Base-by-base conservation (phyloP, 345 rosid species). In the Noccaea bulbosa region DNA sequence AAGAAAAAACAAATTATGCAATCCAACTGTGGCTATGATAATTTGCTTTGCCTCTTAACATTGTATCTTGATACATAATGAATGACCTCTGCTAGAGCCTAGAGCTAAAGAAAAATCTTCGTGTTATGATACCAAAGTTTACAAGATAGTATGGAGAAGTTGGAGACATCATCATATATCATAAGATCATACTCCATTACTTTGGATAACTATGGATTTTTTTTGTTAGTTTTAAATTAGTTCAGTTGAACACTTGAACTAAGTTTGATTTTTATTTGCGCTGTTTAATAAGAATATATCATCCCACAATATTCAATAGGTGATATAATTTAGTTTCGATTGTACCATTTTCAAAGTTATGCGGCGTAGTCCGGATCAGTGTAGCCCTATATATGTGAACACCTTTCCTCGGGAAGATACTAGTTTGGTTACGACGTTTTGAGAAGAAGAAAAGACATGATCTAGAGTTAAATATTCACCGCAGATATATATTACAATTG, bases 351-450 rank as follows among this genome's bases (percentile, higher is more conserved):
- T 45, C 44, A 46, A 14, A 2, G 38, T 15, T 37, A 37, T 27
- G 24, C 2, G 20, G 57, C 24, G 47, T 4, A 16, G 65, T 39
- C 17, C 12, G 10, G 10, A 50, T 33, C 27, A 35, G 27, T 51
- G 52, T 6, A 40, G 16, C 34, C 52, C 12, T 24, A 7, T 11
- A 59, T 24, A 7, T 11, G 49, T 15, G 71, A 52, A 30, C 62
- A 40, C 32, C 0, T 65, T 51, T 14, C 52, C 14, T 43, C 54
- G 8, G 6, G 43, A 59, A 57, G 65, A 69, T 39, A 69, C 57
- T 56, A 68, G 65, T 24, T 57, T 27, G 34, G 33, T 70, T 34
- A 32, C 44, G 41, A 38, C 51, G 34, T 39, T 11, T 12, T 32
- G 52, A 49, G 11, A 39, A 49, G 60, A 60, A 49, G 11, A 49